Percentiles rank a stretch among this genome's conserved stretches.
phyloP scores from a whole-genome alignment of 345 rosid species.

The Camelina hispida region DNA sequence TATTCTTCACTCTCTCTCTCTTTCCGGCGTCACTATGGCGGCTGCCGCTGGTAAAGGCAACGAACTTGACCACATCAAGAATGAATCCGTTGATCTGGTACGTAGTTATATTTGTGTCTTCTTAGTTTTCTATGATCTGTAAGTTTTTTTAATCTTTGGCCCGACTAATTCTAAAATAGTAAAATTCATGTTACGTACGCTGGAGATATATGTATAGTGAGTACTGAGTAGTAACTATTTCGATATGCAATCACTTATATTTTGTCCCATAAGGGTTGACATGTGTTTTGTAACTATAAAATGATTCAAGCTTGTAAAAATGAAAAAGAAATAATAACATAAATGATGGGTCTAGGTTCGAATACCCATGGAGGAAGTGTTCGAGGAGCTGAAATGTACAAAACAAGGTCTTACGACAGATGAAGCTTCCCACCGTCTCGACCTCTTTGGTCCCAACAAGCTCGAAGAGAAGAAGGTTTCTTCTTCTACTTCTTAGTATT shows the following conservation, averaged over 20 bases:
- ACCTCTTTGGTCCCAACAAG: conserved; percentile 89
- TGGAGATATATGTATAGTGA: background rate
- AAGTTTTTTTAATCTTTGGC: background rate
- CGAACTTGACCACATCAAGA: conserved; percentile 69
- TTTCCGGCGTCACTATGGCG: conserved; percentile 29
- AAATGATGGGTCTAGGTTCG: conserved; percentile 29
- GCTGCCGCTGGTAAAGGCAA: conserved; percentile 43
- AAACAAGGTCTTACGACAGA: conserved; percentile 61
- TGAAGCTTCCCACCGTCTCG: conserved; percentile 75
- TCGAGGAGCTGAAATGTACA: conserved; percentile 63
- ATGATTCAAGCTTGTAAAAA: background rate
- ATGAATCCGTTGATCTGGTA: conserved; percentile 82
- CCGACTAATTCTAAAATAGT: background rate
- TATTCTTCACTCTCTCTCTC: conserved; percentile 10
- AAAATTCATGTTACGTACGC: background rate
- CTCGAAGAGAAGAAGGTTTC: conserved; percentile 87
- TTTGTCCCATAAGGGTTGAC: background rate
- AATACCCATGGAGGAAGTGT: conserved; percentile 87
- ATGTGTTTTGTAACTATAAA: background rate
- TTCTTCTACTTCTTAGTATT: background rate
- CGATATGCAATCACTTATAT: background rate
- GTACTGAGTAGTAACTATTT: background rate
- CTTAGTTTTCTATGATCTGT: conserved; percentile 6
- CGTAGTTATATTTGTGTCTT: background rate
- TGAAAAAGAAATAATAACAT: background rate